Evolutionary conservation across 495 filamentous ascomycete species (phyloP), one percentile per base, ranked within the genome.

Genomic region (Pseudoneurospora amorphoporcata): DNA sequence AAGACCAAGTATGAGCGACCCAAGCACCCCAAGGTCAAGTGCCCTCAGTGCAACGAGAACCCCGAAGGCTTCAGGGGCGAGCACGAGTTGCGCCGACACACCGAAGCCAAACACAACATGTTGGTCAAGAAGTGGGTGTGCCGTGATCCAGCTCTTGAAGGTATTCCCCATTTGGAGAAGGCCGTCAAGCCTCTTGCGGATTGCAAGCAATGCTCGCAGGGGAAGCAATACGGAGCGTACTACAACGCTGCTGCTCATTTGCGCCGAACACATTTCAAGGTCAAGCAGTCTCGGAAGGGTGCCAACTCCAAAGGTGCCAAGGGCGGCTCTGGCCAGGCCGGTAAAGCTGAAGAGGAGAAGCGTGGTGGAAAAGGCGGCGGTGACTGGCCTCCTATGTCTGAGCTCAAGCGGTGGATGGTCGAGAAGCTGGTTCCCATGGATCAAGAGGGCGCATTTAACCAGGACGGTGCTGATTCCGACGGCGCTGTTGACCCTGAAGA

Each of bases 211-310:
- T 99, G 95, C 74, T 86, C 86, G 10, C 87, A 87, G 35, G 82
- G 86, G 68, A 98, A 97, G 83, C 86, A 84, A 71, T 99, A 99
- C 76, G 91, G 91, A 4, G 92, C 92, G 32, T 97, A 99, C 81
- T 98, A 99, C 79, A 99, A 99, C 75, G 95, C 95, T 2, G 93
- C 94, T 3, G 95, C 94, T 0, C 95, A 98, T 79, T 86, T 99
- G 16, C 88, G 94, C 23, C 89, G 95, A 23, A 92, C 92, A 17
- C 95, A 99, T 79, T 99, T 98, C 85, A 84, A 81, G 65, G 75
- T 82, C 73, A 84, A 83, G 77, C 79, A 81, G 7, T 81, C 79
- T 32, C 81, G 83, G 6, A 85, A 83, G 72, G 79, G 82, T 58
- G 79, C 77, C 39, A 78, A 78, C 32, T 75, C 82, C 69, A 79